Conservation (phyloP, 306 rosid genomes). For the Prinsepia uniflora region DNA sequence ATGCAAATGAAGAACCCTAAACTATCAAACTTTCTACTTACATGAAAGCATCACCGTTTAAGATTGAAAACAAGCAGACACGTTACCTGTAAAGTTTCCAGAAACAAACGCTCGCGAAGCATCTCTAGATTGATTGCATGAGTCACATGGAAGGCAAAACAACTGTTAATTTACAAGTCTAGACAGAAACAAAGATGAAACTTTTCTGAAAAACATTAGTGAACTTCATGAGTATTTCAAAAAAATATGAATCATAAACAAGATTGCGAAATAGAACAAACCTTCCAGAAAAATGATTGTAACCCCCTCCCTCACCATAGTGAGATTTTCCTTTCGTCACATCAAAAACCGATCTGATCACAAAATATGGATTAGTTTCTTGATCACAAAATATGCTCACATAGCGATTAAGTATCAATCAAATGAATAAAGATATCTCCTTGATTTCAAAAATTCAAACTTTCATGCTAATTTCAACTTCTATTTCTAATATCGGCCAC, state of each 20-base stretch:
- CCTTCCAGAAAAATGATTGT: constrained; percentile 97
- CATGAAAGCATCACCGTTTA: neutral
- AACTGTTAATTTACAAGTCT: constrained; percentile 4
- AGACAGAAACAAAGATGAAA: neutral
- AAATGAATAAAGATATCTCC: neutral
- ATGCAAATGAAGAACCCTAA: neutral
- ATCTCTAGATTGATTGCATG: constrained; percentile 48
- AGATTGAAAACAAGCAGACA: neutral
- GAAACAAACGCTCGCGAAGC: constrained; percentile 99
- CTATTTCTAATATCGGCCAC: neutral
- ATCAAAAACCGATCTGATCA: constrained; percentile 77
- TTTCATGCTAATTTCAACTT: neutral
- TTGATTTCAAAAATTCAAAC: neutral
- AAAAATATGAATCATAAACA: neutral
- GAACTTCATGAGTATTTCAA: no score
- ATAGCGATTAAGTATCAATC: neutral
- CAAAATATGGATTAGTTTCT: constrained; percentile 10
- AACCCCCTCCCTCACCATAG: constrained; percentile 86
- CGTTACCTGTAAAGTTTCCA: constrained; percentile 90
- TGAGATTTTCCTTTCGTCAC: constrained; percentile 92
- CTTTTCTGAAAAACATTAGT: no score
- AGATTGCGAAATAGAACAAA: constrained; percentile 20
- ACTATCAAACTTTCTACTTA: constrained; percentile 1
- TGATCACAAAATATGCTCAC: neutral
- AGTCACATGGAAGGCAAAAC: constrained; percentile 12